phyloP scores from a whole-genome alignment of 169 alveolate genomes.

The Plasmodium sp. region DNA sequence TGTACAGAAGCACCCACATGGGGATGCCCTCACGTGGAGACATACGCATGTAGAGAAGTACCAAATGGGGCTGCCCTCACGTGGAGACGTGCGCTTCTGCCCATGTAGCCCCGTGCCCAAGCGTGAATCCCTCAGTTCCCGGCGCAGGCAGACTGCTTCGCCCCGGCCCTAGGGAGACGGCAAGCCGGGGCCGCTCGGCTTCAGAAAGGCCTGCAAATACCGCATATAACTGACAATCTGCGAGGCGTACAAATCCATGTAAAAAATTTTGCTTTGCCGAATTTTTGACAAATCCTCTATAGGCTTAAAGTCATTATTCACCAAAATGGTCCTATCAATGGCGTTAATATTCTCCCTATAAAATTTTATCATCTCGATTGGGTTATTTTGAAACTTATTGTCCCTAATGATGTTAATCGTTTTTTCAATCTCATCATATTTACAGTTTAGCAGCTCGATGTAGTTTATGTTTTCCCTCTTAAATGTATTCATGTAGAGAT shows the following conservation, averaged over 20 bases:
- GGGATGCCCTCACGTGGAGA: background rate
- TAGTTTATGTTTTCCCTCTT: slow-evolving; percentile 58
- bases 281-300: slow-evolving; percentile 63
- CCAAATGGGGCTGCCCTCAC: background rate
- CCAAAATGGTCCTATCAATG: slow-evolving; percentile 31
- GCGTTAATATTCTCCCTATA: slow-evolving; percentile 23
- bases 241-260: slow-evolving; percentile 66
- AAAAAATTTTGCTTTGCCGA: slow-evolving; percentile 61
- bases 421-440: slow-evolving; percentile 62
- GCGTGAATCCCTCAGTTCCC: background rate
- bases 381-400: slow-evolving; percentile 48
- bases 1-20: background rate
- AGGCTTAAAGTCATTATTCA: slow-evolving; percentile 54
- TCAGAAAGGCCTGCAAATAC: slow-evolving; percentile 30
- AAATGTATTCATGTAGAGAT: slow-evolving; percentile 45
- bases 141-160: background rate
- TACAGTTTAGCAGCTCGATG: slow-evolving; percentile 16
- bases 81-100: background rate
- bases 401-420: slow-evolving; percentile 40
- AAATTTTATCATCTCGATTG: slow-evolving; percentile 65
- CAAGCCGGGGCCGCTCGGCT: background rate
- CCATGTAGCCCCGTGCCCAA: background rate
- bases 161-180: background rate
- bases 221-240: slow-evolving; percentile 52
- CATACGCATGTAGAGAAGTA: too few relatives aligned